Conservation (phyloP, 192 early-diverging fungal genomes). For the Backusella parvicylindrica region DNA sequence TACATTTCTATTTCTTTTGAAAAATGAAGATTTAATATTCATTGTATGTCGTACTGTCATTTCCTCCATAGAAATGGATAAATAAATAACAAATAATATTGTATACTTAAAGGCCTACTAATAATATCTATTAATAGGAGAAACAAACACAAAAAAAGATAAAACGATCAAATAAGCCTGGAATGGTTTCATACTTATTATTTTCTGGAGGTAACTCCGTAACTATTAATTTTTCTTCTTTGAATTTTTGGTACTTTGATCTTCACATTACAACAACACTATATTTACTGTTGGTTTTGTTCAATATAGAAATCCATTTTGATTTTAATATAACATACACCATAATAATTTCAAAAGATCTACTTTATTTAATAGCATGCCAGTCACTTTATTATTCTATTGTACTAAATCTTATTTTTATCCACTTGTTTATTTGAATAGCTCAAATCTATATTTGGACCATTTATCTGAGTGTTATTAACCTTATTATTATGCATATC, state of each 20-base stretch:
- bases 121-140: not conserved
- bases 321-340: no score
- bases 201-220: not conserved
- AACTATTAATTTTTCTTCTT: not conserved
- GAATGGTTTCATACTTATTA: conserved; percentile 1
- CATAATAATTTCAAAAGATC: no score
- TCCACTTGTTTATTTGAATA: not conserved
- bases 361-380: not conserved
- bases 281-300: no score
- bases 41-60: not conserved
- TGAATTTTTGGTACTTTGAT: not conserved
- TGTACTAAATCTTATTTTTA: not conserved
- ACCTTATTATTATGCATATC: not conserved
- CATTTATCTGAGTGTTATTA: not conserved
- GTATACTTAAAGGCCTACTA: not conserved
- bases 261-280: not conserved
- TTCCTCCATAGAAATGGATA: no score
- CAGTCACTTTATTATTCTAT: not conserved
- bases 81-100: no score
- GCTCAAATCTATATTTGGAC: not conserved
- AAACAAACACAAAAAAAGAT: not conserved
- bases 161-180: not conserved
- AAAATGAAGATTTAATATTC: not conserved
- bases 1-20: not conserved
- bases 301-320: no score